Evolutionary conservation across 2,329 filamentous ascomycete genomes (phyloP).

Genomic region (Monilinia fructigena): DNA sequence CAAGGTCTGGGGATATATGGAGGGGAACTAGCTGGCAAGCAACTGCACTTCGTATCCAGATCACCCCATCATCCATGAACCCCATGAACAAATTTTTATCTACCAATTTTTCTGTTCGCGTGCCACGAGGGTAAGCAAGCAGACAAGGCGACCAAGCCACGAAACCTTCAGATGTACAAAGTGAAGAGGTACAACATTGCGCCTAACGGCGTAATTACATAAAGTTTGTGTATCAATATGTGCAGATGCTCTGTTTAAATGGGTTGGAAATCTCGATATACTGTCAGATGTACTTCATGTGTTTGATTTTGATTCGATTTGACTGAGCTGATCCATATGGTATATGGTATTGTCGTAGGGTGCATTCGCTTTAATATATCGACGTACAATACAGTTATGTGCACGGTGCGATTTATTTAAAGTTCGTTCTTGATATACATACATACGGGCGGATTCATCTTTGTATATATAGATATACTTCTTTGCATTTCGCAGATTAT

Average conservation of each 20-base stretch:
- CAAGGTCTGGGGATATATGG: background rate
- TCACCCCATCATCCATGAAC: background rate
- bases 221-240: background rate
- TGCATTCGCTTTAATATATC: background rate
- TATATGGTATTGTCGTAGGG: background rate
- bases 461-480: background rate
- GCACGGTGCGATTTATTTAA: background rate
- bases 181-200: background rate
- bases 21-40: background rate
- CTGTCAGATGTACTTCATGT: background rate
- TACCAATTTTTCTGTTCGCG: background rate
- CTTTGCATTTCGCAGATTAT: background rate
- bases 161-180: background rate
- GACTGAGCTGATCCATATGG: background rate
- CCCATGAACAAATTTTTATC: background rate
- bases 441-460: background rate
- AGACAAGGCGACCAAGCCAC: background rate
- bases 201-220: slow-evolving; percentile 12
- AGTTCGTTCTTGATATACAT: background rate
- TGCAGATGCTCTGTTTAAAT: background rate
- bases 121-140: slow-evolving; percentile 9
- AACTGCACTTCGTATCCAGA: slow-evolving; percentile 10
- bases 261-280: background rate
- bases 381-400: background rate
- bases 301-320: background rate